Evolutionary conservation across 805 yeast genomes (phyloP), one percentile per base, ranked within the genome.

Genomic region (Lachancea sp.): DNA sequence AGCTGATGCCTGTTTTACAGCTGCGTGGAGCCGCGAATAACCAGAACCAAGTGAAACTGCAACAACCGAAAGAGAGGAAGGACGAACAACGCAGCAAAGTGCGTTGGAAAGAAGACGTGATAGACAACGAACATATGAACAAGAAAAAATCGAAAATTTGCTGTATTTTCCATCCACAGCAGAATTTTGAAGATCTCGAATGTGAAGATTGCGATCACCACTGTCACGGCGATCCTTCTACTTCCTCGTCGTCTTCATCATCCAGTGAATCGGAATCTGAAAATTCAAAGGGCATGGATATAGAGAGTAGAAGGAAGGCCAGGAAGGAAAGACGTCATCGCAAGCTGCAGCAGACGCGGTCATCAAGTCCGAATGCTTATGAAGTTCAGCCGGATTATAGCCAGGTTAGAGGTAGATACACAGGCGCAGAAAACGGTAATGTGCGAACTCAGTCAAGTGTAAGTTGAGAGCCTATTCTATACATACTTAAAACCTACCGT

Each of bases 141-240:
- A 85, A 77, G 66, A 92, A 92, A 67, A 88, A 87, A 58, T 77
- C 95, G 9, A 90, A 90, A 61, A 82, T 84, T n/a, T 85, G 95
- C 54, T 84, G 95, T 50, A 84, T 85, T 8, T 84, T 77, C 68
- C 83, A 89, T 68, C 92, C 96, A 42, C 79, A 84, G 38, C 66
- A 69, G 17, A 73, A 71, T 40, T 74, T 72, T 48, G 80, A 78
- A 29, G 83, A 76, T 25, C 65, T 54, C 18, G 67, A 60, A 32
- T 43, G 19, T 50, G 69, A 46, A 56, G 66, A 52, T 57, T 65
- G 54, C 9, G 47, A 43, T 12, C 39, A 41, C 24, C 52, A 47
- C 12, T 47, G 54, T 3, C 51, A 49, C 43, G 49, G 43, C n/a
- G 24, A 36, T 19, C 49, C 7, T 11, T 22, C 24, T 7, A 11